Evolutionary conservation across 257 asterid genomes (phyloP), one percentile per base, ranked within the genome.

Genomic region (Solanum stenotomum): DNA sequence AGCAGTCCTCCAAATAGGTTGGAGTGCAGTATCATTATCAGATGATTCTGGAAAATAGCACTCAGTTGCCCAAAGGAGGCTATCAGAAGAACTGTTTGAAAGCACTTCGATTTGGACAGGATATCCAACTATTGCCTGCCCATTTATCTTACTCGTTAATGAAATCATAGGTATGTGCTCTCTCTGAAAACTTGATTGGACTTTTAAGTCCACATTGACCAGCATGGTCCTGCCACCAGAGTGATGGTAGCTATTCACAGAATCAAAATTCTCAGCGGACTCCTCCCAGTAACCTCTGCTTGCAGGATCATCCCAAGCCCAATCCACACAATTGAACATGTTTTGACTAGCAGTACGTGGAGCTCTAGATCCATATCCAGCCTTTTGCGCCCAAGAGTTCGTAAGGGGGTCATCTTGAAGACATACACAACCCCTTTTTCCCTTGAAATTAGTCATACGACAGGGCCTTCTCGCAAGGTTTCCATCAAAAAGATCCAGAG

Each of bases 71-170:
- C 90, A 87, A 81, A 93, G 72, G 83, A 90, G 91, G 86, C 91
- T 88, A 42, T 94, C 98, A 1, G 95, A 89, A 34, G 89, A 93
- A 49, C 93, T 92, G 87, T 89, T 93, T 90, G 93, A 98, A 40
- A 96, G 93, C 61, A 89, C 92, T 92, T 97, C 99, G 22, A 94
- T 84, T 92, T 91, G 94, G 91, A 95, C 87, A 8, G 98, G 99
- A 83, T 97, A 98, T 77, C 99, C 99, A 56, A 97, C 88, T 85
- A 97, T 94, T 6, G 99, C 97, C 87, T 95, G 98, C 13, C 98
- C 99, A 65, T 93, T 95, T 81, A 94, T 84, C 92, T 94, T 95
- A 84, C 99, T 95, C 91, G 89, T 93, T 90, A 97, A 52, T 42
- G 99, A 97, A 89, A 95, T 94, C 89, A 97, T 89, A n/a, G 99